Evolutionary conservation across 225 moss, liverwort and hornwort genomes (phyloP), one percentile per base, ranked within the genome.

Genomic region (Ulota crispa): DNA sequence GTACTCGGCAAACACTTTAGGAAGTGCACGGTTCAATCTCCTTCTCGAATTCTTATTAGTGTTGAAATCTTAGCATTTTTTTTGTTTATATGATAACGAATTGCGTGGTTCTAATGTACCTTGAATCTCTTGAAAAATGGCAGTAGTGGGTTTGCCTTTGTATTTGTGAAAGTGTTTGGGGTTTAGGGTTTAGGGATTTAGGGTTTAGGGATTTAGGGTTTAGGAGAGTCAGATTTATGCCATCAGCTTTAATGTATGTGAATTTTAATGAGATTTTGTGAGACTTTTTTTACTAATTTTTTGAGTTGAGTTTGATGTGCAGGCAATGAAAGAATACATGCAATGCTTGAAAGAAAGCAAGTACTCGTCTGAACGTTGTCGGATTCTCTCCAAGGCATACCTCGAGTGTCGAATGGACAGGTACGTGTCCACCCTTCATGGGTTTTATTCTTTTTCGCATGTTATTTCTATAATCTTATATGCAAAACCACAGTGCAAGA

Each of bases 371-470:
- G 94, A 92, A 81, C 92, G 91, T 43, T 99, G 98, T 75, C 96
- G 94, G 80, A 77, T 83, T 3, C 87, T 93, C 62, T 99, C 96
- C 0, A 99, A 93, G 77, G 71, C 90, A 18, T 99, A 99, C 73
- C 86, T 99, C 32, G 92, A 92, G 70, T 99, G 98, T 84, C 96
- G 96, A 32, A 99, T 99, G 98, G 96, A 96, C 21, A 88, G 91
- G 91, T 88, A 83, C 6, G 26, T 34, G 78, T 43, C 55, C 32
- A 57, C 14, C 20, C 67, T 45, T 68, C 21, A 15, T 63, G 68
- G 67, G 18, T 69, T 80, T 63, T 24, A 20, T 26, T 36, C 9
- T 0, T 26, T 88, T 39, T 60, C 53, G 21, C 26, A 31, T 70
- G 5, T 47, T 68, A 24, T 43, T 30, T 6, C 6, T 24, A 39